phyloP scores from a whole-genome alignment of 139 green algal species.

The Haematococcus sp. region DNA sequence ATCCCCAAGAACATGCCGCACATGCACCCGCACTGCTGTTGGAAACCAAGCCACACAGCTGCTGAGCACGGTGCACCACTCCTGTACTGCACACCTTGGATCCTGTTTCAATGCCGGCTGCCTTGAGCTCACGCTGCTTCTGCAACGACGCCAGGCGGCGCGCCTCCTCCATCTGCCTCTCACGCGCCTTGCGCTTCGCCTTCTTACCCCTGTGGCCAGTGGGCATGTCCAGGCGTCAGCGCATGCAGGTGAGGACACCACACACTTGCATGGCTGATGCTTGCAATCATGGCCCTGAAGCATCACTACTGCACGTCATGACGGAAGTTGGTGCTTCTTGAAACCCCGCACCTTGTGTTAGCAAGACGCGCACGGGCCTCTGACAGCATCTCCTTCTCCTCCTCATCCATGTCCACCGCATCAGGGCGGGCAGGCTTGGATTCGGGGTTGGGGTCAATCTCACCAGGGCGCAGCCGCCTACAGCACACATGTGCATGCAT shows the following conservation, averaged over 20 bases:
- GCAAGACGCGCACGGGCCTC: constrained; percentile 94
- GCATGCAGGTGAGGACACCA: too few species aligned
- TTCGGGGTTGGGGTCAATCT: constrained; percentile 99
- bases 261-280: neutral
- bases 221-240: neutral
- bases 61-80: too few species aligned
- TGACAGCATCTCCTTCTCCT: constrained; percentile 99
- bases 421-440: constrained; percentile 92
- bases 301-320: too few species aligned
- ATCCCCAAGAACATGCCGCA: too few species aligned
- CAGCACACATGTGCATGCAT: too few species aligned
- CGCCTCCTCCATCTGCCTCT: constrained; percentile 98
- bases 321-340: neutral
- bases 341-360: constrained; percentile 82
- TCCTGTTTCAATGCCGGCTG: constrained; percentile 72
- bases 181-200: constrained; percentile 96
- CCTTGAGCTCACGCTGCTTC: constrained; percentile 93
- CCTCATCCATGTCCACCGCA: constrained; percentile 98
- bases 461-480: constrained; percentile 82
- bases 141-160: constrained; percentile 89
- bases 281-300: constrained; percentile 1
- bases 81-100: constrained; percentile 22
- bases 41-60: too few species aligned
- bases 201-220: constrained; percentile 90
- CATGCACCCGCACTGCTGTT: too few species aligned